Conservation (phyloP, 2,329 filamentous ascomycete species). For the Xylariomycetidae sp. region DNA sequence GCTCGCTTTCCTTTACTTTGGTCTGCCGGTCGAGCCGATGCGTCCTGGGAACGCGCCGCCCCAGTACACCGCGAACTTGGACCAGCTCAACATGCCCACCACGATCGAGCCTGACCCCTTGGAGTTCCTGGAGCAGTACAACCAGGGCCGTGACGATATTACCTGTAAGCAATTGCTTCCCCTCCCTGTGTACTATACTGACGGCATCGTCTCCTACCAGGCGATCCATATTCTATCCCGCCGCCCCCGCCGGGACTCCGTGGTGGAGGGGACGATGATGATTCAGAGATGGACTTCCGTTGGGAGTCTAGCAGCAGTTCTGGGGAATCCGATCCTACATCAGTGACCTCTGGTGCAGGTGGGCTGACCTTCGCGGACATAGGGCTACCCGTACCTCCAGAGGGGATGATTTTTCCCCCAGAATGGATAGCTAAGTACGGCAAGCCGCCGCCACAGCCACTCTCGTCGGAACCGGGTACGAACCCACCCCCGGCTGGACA, state of each 20-base stretch:
- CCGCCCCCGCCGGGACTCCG: slow-evolving; percentile 6
- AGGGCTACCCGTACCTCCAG: too few relatives aligned
- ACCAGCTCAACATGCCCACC: slow-evolving; percentile 5
- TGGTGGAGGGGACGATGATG: slow-evolving; percentile 8
- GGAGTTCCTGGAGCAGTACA: slow-evolving; percentile 17
- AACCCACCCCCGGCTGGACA: too few relatives aligned
- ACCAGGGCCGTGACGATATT: slow-evolving; percentile 9
- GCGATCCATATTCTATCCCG: too few relatives aligned
- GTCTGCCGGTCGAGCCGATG: slow-evolving; percentile 37
- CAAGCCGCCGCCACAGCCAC: too few relatives aligned
- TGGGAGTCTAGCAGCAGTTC: too few relatives aligned
- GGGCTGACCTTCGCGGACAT: too few relatives aligned
- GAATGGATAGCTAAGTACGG: too few relatives aligned
- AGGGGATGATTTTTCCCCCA: too few relatives aligned
- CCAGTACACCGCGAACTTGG: slow-evolving; percentile 5
- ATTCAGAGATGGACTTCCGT: slow-evolving; percentile 2
- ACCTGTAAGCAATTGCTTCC: background rate
- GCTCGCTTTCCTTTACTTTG: slow-evolving; percentile 41
- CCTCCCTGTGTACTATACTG: background rate
- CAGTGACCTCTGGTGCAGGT: too few relatives aligned
- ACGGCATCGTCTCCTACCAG: too few relatives aligned
- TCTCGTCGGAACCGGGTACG: too few relatives aligned
- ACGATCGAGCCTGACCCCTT: slow-evolving; percentile 10
- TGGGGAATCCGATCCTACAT: too few relatives aligned
- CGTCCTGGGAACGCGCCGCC: slow-evolving; percentile 17